Conservation (phyloP, 2,329 filamentous ascomycete species). For the Talaromyces sp. region DNA sequence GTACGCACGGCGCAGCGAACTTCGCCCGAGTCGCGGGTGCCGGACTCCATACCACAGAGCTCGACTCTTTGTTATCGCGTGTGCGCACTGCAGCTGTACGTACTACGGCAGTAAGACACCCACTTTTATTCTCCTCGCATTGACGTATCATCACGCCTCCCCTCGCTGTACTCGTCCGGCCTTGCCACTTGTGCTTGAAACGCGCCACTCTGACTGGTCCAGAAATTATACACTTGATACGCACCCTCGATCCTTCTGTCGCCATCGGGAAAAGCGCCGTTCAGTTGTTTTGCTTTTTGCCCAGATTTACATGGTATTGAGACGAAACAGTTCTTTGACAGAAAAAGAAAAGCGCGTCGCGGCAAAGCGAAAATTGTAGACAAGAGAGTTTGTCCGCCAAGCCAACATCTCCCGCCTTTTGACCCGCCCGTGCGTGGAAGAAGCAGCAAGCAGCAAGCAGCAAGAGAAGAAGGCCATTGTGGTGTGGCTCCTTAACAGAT, state of each 20-base stretch:
- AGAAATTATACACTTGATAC: background rate
- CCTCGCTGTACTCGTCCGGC: conserved; percentile 3
- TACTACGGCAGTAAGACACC: conserved; percentile 5
- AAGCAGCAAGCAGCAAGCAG: background rate
- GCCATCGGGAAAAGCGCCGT: conserved; percentile 10
- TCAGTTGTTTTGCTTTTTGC: background rate
- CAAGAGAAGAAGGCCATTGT: conserved; percentile 17
- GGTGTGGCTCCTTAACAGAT: background rate
- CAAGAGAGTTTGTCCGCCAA: conserved; percentile 11
- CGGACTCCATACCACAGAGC: background rate
- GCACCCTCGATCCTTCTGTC: conserved; percentile 13
- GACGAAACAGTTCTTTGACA: background rate
- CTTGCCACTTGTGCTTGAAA: conserved; percentile 16
- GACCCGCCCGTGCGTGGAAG: background rate
- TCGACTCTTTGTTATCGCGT: conserved; percentile 12
- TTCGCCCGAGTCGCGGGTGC: conserved; percentile 8
- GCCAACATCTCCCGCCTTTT: conserved; percentile 2
- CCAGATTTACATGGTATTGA: background rate
- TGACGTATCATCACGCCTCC: conserved; percentile 8
- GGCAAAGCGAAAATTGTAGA: conserved; percentile 3
- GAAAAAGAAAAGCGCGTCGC: background rate
- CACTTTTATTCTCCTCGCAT: conserved; percentile 12
- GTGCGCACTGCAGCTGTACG: conserved; percentile 4
- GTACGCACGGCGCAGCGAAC: background rate
- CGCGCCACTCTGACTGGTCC: conserved; percentile 5